Evolutionary conservation across 1,284 basidiomycete species (phyloP).

Genomic region (Trametes hirsuta): DNA sequence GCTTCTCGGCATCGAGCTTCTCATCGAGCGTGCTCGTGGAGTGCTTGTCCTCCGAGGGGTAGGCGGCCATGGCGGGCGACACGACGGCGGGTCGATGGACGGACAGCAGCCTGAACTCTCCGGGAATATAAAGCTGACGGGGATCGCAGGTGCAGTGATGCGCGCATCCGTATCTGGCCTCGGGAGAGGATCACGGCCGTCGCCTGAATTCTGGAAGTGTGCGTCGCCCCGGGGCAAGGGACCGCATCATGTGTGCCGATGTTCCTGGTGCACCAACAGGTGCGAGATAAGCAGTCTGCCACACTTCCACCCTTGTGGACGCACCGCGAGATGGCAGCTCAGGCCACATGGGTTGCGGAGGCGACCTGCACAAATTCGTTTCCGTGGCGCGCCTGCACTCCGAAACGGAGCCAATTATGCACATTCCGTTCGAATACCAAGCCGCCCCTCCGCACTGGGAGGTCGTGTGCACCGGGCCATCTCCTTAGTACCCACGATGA

Average conservation of each 20-base stretch:
- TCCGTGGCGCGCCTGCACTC: background rate
- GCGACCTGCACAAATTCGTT: background rate
- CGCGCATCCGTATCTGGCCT: background rate
- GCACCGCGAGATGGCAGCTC: background rate
- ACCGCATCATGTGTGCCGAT: slow-evolving; percentile 12
- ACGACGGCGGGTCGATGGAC: slow-evolving; percentile 19
- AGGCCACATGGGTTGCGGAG: slow-evolving; percentile 8
- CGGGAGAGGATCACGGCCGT: slow-evolving; percentile 1
- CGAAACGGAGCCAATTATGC: background rate
- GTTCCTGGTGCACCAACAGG: slow-evolving; percentile 8
- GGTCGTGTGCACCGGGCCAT: background rate
- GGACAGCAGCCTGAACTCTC: background rate
- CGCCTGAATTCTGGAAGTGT: slow-evolving; percentile 2
- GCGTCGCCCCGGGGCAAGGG: background rate
- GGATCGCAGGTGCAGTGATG: slow-evolving; percentile 6
- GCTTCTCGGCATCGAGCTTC: slow-evolving; percentile 33
- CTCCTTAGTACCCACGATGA: background rate
- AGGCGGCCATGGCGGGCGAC: slow-evolving; percentile 34
- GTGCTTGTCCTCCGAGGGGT: slow-evolving; percentile 29
- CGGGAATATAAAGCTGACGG: slow-evolving; percentile 5
- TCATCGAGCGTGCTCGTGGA: slow-evolving; percentile 32
- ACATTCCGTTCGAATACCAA: background rate
- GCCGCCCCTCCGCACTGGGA: background rate
- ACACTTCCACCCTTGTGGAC: background rate
- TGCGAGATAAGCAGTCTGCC: slow-evolving; percentile 13